Percentiles rank a stretch among this genome's conserved stretches.
These are phyloP conservation scores for Radiomyces spectabilis DNA, from an alignment of 192 early-diverging fungal genomes.

Conservation along the genomic window DNA sequence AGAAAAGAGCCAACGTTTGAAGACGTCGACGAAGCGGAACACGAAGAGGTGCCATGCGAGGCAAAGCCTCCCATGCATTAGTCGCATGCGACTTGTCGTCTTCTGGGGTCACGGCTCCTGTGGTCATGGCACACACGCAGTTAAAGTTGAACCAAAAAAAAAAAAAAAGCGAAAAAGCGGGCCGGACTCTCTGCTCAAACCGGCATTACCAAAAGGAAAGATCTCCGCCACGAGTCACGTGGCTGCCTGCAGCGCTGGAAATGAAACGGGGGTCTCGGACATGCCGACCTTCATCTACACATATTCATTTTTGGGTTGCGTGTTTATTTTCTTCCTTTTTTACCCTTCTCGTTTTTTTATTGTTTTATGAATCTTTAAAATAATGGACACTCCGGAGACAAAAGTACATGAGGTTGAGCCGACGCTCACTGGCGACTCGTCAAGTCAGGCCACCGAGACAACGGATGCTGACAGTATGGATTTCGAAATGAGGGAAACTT, in stretches of 20 bases:
- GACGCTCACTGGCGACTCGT: background rate
- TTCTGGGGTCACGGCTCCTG: background rate
- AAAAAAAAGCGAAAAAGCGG: too few species aligned
- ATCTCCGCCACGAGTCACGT: too few species aligned
- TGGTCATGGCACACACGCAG: background rate
- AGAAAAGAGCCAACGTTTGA: slow-evolving; percentile 54
- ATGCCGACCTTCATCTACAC: too few species aligned
- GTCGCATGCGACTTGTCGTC: too few species aligned
- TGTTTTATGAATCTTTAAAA: background rate
- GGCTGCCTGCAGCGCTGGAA: too few species aligned
- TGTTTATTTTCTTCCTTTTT: background rate
- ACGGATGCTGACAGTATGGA: too few species aligned
- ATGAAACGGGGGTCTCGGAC: too few species aligned
- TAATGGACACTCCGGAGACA: background rate
- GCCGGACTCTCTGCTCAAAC: too few species aligned
- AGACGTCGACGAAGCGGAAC: slow-evolving; percentile 55
- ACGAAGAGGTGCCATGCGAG: slow-evolving; percentile 42
- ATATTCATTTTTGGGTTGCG: background rate
- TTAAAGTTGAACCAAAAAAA: too few species aligned
- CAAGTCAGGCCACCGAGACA: too few species aligned
- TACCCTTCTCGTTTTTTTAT: background rate
- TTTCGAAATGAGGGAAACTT: slow-evolving; percentile 4
- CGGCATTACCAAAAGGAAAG: too few species aligned
- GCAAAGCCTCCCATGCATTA: too few species aligned
- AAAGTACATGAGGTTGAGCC: background rate